Evolutionary conservation across 2,329 filamentous ascomycete species (phyloP).

Genomic region (Ceratocystis papillata): DNA sequence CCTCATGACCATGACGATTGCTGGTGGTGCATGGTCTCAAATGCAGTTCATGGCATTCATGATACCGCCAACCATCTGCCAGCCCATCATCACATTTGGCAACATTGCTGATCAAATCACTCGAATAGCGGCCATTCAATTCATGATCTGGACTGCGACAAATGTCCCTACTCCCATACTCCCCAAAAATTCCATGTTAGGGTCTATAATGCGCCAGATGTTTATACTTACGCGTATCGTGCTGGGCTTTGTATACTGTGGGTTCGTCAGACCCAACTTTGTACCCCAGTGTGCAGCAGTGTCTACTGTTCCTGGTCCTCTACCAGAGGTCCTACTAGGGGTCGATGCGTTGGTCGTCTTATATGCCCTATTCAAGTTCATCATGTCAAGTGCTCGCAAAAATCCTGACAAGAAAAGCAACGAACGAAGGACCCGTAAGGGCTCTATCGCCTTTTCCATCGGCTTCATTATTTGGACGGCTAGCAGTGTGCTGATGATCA

Average conservation of each 20-base stretch:
- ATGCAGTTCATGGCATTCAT: conserved; percentile 42
- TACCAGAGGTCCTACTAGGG: conserved; percentile 36
- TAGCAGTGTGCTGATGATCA: conserved; percentile 42
- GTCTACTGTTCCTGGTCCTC: conserved; percentile 37
- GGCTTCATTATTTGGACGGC: conserved; percentile 45
- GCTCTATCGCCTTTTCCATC: conserved; percentile 35
- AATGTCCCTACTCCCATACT: conserved; percentile 27
- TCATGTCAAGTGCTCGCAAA: conserved; percentile 28
- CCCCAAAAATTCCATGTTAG: conserved; percentile 25
- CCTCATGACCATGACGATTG: conserved; percentile 46
- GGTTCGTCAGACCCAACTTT: conserved; percentile 44
- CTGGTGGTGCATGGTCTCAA: conserved; percentile 44
- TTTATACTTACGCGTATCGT: conserved; percentile 40
- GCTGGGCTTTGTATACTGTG: conserved; percentile 45
- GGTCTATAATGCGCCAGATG: conserved; percentile 37
- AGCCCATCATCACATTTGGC: conserved; percentile 42
- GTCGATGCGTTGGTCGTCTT: conserved; percentile 39
- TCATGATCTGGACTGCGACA: conserved; percentile 41
- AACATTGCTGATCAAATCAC: conserved; percentile 48
- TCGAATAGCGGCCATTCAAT: conserved; percentile 44
- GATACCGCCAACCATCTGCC: conserved; percentile 39
- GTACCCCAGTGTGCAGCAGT: conserved; percentile 42
- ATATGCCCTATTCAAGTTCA: conserved; percentile 34
- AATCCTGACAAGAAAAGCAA: conserved; percentile 30
- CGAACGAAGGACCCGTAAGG: conserved; percentile 33